Evolutionary conservation across 495 filamentous ascomycete species (phyloP).

Genomic region (Pyronema omphalodes): DNA sequence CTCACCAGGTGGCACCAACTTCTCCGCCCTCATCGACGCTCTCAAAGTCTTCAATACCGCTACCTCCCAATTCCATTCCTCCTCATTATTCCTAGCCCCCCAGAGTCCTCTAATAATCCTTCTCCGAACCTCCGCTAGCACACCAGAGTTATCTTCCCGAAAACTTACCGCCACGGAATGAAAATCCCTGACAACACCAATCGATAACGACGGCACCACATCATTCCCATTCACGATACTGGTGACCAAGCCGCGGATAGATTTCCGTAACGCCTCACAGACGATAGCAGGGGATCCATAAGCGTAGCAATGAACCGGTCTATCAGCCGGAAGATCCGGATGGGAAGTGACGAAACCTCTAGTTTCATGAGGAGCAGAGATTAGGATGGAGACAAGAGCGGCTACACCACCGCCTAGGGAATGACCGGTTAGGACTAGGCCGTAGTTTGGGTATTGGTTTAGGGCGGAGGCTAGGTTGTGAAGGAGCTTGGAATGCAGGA

Average conservation of each 20-base stretch:
- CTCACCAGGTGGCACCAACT: constrained; percentile 58
- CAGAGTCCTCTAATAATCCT: constrained; percentile 31
- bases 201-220: constrained; percentile 52
- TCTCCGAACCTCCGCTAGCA: constrained; percentile 44
- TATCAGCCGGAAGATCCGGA: constrained; percentile 37
- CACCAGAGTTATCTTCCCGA: constrained; percentile 46
- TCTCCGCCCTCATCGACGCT: constrained; percentile 48
- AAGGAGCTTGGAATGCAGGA: constrained; percentile 47
- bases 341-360: constrained; percentile 36
- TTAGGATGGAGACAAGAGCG: constrained; percentile 53
- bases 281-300: constrained; percentile 60
- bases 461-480: constrained; percentile 50
- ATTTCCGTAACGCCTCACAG: constrained; percentile 50
- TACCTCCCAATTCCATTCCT: constrained; percentile 46
- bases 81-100: constrained; percentile 10
- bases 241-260: constrained; percentile 58
- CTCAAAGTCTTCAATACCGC: constrained; percentile 46
- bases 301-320: constrained; percentile 61
- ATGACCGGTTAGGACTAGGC: constrained; percentile 58
- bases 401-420: constrained; percentile 61
- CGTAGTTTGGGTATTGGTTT: constrained; percentile 52
- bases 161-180: constrained; percentile 53
- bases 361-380: constrained; percentile 41
- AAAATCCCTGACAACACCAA: constrained; percentile 59
- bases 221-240: constrained; percentile 56